These are phyloP conservation scores for Marsdenia floribunda DNA, from an alignment of 257 asterid genomes.

Conservation along the genomic window DNA sequence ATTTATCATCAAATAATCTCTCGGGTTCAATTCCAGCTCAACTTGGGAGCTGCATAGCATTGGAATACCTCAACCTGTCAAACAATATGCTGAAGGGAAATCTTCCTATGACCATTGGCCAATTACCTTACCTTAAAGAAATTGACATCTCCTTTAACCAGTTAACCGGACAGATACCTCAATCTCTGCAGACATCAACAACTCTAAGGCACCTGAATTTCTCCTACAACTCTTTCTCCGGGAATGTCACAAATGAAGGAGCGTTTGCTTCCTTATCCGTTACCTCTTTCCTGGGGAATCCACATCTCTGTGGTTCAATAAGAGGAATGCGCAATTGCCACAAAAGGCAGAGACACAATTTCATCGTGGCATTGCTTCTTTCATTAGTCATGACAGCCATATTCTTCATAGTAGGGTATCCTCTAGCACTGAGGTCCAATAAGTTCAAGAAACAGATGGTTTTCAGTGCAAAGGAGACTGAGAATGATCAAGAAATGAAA, in stretches of 20 bases:
- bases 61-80: slow-evolving; percentile 53
- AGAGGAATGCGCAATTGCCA: slow-evolving; percentile 41
- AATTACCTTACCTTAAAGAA: slow-evolving; percentile 47
- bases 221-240: slow-evolving; percentile 54
- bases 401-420: slow-evolving; percentile 53
- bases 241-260: slow-evolving; percentile 47
- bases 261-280: slow-evolving; percentile 40
- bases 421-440: slow-evolving; percentile 37
- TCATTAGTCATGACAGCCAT: slow-evolving; percentile 51
- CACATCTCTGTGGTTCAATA: slow-evolving; percentile 52
- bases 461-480: slow-evolving; percentile 20
- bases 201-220: slow-evolving; percentile 46
- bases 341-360: slow-evolving; percentile 31
- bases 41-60: slow-evolving; percentile 79
- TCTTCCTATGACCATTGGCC: slow-evolving; percentile 51
- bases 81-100: slow-evolving; percentile 41
- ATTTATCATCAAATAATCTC: slow-evolving; percentile 56
- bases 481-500: slow-evolving; percentile 29
- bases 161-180: slow-evolving; percentile 52
- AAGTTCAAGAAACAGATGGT: slow-evolving; percentile 30
- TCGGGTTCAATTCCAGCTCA: slow-evolving; percentile 58
- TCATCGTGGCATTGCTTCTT: slow-evolving; percentile 57
- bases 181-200: slow-evolving; percentile 35
- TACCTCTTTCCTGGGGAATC: slow-evolving; percentile 53
- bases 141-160: slow-evolving; percentile 57